Evolutionary conservation across 176 grass and related monocot genomes (phyloP), one percentile per base, ranked within the genome.

Genomic region (Oryza longistaminata): DNA sequence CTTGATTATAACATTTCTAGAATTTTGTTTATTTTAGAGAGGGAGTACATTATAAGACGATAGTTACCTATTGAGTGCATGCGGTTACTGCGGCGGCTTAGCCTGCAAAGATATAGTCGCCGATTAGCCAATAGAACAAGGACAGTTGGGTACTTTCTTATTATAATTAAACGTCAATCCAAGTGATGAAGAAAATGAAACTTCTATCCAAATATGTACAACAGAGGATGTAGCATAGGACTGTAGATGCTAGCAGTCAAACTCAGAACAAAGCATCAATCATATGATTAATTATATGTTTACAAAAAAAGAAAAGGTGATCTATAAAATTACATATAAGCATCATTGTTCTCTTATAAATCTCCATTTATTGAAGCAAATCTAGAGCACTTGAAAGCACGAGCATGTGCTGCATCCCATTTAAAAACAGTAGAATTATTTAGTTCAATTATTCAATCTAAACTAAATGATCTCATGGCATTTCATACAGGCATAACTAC

Each of bases 1-100:
- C 17, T 58, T 21, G 4, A 53, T 53, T 53, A 21, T 14, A 58
- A 21, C 5, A 17, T 58, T 58, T 58, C 16, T 58, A 58, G 5
- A 17, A 21, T 58, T 58, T 58, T 8, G 1, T 21, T 19, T 55
- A 55, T 55, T 19, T 58, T 17, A 58, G 16, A 53, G 19, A 61
- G 55, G 55, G 19, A 21, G 79, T 70, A 27, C 24, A 70, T 53
- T 46, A 48, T 53, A 87, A 76, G 26, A 83, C 66, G 21, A 66
- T 64, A 79, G 67, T 81, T 88, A 92, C 92, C 92, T 85, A 90
- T 94, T 76, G 92, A 94, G 52, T 90, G 90, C 92, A 94, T 94
- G 39, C 85, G 78, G 73, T 50, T 90, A 76, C 31, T 83, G 21
- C 74, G 87, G 35, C 78, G 85, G 43, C 87, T 92, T 89, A 94